phyloP scores from a whole-genome alignment of 345 rosid species.

The Lepidium sativum region DNA sequence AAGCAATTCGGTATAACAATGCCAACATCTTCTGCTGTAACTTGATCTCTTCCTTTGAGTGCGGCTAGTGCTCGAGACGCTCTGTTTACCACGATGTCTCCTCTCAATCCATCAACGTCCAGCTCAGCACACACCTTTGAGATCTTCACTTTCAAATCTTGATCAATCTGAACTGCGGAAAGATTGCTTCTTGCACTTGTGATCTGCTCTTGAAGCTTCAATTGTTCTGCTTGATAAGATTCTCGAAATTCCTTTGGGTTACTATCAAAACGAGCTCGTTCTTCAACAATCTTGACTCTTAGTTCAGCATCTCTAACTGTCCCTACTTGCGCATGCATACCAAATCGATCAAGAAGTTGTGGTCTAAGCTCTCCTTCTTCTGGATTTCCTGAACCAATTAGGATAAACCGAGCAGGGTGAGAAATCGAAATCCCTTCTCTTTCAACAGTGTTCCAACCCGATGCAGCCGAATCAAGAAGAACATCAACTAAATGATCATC shows the following conservation, averaged over 20 bases:
- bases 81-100: constrained; percentile 85
- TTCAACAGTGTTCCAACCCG: constrained; percentile 94
- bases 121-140: constrained; percentile 89
- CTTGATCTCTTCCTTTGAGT: constrained; percentile 69
- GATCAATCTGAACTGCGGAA: constrained; percentile 65
- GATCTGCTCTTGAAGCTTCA: constrained; percentile 72
- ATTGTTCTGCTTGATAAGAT: constrained; percentile 65
- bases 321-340: constrained; percentile 94
- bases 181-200: constrained; percentile 53
- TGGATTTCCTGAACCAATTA: constrained; percentile 92
- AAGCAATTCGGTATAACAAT: constrained; percentile 87
- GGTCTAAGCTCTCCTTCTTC: constrained; percentile 95
- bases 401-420: constrained; percentile 87
- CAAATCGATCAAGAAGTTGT: constrained; percentile 84
- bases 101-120: constrained; percentile 87
- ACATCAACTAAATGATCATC: constrained; percentile 93
- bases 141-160: constrained; percentile 75
- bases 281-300: constrained; percentile 91
- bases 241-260: constrained; percentile 79
- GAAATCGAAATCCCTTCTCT: constrained; percentile 94
- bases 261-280: constrained; percentile 73
- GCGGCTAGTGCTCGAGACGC: constrained; percentile 89
- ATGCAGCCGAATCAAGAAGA: constrained; percentile 89
- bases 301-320: constrained; percentile 88
- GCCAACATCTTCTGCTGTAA: constrained; percentile 76